Evolutionary conservation across 495 filamentous ascomycete genomes (phyloP).

Genomic region (Cenococcum geophilum): DNA sequence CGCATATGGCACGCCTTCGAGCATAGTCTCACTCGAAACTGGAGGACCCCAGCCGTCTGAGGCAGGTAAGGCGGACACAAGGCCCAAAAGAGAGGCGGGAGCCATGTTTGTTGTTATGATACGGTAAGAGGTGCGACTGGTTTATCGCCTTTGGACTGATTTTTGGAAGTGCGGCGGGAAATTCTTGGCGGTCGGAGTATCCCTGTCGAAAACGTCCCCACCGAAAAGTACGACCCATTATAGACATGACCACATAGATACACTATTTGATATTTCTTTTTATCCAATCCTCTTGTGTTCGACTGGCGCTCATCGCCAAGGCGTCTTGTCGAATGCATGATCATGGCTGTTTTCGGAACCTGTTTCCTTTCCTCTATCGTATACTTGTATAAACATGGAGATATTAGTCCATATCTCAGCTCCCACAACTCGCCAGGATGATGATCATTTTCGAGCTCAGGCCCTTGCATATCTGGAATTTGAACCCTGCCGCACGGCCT

Average conservation of each 20-base stretch:
- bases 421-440: slow-evolving; percentile 29
- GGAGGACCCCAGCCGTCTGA: slow-evolving; percentile 82
- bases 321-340: background rate
- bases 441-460: slow-evolving; percentile 33
- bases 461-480: slow-evolving; percentile 36
- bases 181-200: slow-evolving; percentile 9
- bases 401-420: slow-evolving; percentile 38
- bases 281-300: too few species aligned
- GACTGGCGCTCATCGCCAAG: too few species aligned
- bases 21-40: slow-evolving; percentile 69
- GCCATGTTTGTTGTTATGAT: slow-evolving; percentile 40
- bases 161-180: slow-evolving; percentile 6
- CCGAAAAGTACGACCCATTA: too few species aligned
- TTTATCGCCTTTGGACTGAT: slow-evolving; percentile 5
- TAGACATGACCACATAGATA: too few species aligned
- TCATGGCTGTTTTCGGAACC: slow-evolving; percentile 4
- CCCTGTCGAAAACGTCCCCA: background rate
- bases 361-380: background rate
- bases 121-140: background rate
- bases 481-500: slow-evolving; percentile 6
- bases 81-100: slow-evolving; percentile 52
- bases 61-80: slow-evolving; percentile 54
- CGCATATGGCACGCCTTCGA: slow-evolving; percentile 92
- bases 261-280: too few species aligned
- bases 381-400: slow-evolving; percentile 25